Conservation (phyloP, 257 asterid genomes). For the Rehmannia glutinosa region DNA sequence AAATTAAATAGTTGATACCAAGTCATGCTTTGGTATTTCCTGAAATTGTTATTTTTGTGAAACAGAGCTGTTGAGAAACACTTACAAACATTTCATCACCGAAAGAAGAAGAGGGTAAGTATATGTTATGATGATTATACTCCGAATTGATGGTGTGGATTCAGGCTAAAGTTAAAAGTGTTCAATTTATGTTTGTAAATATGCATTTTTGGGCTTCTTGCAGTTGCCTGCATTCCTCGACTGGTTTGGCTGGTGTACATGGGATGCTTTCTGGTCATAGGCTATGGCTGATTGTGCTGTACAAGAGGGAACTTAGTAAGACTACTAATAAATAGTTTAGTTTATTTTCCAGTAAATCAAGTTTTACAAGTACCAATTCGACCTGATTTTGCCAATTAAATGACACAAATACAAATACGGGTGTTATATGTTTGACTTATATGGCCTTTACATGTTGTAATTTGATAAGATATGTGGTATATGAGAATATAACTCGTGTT, state of each 20-base stretch:
- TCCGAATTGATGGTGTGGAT: conserved; percentile 1
- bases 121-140: conserved; percentile 2
- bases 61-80: conserved; percentile 87
- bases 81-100: conserved; percentile 85
- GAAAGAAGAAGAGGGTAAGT: conserved; percentile 78
- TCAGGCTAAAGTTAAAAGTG: not conserved
- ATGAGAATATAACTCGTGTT: no score
- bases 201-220: conserved; percentile 11
- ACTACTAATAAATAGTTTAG: not conserved
- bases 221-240: conserved; percentile 81
- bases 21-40: not conserved
- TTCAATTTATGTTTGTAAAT: not conserved
- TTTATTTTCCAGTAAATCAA: not conserved
- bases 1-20: not conserved
- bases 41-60: not conserved
- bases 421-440: not conserved
- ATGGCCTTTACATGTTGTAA: not conserved
- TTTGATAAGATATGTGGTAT: no score
- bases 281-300: conserved; percentile 90
- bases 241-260: conserved; percentile 99
- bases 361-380: not conserved
- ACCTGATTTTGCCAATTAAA: not conserved
- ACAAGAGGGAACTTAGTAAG: conserved; percentile 90
- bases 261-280: conserved; percentile 99
- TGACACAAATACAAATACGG: not conserved